These are phyloP conservation scores for Hansenula anomala DNA, from an alignment of 1,139 yeast genomes.

Conservation along the genomic window DNA sequence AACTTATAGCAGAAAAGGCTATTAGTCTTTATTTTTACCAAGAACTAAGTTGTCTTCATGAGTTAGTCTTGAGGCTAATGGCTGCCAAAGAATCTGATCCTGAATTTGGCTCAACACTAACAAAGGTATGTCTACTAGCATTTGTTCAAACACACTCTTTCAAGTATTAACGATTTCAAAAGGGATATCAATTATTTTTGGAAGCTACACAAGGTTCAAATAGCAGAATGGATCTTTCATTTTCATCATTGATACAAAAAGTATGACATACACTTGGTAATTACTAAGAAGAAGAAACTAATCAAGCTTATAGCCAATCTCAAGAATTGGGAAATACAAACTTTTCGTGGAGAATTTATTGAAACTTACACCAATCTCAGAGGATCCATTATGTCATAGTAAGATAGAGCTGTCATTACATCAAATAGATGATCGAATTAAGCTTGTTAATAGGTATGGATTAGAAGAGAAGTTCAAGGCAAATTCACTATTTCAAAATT, in stretches of 20 bases:
- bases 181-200: slow-evolving; percentile 35
- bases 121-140: slow-evolving; percentile 9
- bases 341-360: slow-evolving; percentile 40
- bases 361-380: slow-evolving; percentile 22
- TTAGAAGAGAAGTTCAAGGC: slow-evolving; percentile 17
- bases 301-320: slow-evolving; percentile 32
- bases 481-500: slow-evolving; percentile 10
- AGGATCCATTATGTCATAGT: slow-evolving; percentile 17
- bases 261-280: too few species aligned
- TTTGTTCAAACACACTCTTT: slow-evolving; percentile 12
- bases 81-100: slow-evolving; percentile 27
- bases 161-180: slow-evolving; percentile 4
- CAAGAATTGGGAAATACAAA: slow-evolving; percentile 46
- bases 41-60: slow-evolving; percentile 38
- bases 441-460: slow-evolving; percentile 21
- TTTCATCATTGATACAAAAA: slow-evolving; percentile 45
- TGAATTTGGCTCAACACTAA: slow-evolving; percentile 17
- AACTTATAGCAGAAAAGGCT: slow-evolving; percentile 26
- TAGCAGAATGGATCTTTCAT: slow-evolving; percentile 38
- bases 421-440: slow-evolving; percentile 15
- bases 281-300: too few species aligned
- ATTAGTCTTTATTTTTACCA: slow-evolving; percentile 33
- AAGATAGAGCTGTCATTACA: slow-evolving; percentile 21
- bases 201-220: slow-evolving; percentile 37
- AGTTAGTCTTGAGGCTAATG: slow-evolving; percentile 34